Evolutionary conservation across 176 grass and related monocot species (phyloP).

Genomic region (Paspalum vaginatum): DNA sequence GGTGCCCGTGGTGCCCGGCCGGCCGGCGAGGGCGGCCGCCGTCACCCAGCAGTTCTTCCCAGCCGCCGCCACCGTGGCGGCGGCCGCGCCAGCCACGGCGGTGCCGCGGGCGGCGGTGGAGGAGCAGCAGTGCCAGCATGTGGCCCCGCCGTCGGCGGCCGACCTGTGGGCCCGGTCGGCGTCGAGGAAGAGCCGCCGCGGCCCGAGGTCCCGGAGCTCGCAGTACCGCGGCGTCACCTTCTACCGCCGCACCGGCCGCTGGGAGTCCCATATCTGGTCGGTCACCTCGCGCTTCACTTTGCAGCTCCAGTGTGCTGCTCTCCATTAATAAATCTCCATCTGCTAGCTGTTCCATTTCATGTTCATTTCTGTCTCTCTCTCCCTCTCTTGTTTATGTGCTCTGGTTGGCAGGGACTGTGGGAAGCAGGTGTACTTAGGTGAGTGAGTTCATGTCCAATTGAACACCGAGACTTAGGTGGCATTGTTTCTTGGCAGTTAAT

Average conservation of each 20-base stretch:
- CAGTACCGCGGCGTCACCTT: slow-evolving; percentile 88
- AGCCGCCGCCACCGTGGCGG: not conserved
- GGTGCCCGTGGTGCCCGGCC: not conserved
- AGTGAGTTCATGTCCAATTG: slow-evolving; percentile 45
- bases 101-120: not conserved
- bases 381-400: not conserved
- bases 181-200: slow-evolving; percentile 62
- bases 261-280: slow-evolving; percentile 80
- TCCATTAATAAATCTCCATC: not conserved
- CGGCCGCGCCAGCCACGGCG: not conserved
- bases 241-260: slow-evolving; percentile 78
- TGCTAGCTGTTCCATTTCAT: slow-evolving; percentile 20
- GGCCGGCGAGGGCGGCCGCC: not conserved
- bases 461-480: not conserved
- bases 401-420: slow-evolving; percentile 64
- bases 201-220: slow-evolving; percentile 71
- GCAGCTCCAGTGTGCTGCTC: not conserved
- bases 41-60: slow-evolving; percentile 76
- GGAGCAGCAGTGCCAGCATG: slow-evolving; percentile 12
- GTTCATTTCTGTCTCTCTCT: not conserved
- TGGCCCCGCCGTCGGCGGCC: not conserved
- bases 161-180: slow-evolving; percentile 36
- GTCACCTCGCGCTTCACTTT: not conserved
- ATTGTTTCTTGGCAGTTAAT: not conserved
- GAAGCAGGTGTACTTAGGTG: slow-evolving; percentile 87